These are phyloP conservation scores for Sanghuangporus baumii DNA, from an alignment of 1,284 basidiomycete species.

Conservation along the genomic window DNA sequence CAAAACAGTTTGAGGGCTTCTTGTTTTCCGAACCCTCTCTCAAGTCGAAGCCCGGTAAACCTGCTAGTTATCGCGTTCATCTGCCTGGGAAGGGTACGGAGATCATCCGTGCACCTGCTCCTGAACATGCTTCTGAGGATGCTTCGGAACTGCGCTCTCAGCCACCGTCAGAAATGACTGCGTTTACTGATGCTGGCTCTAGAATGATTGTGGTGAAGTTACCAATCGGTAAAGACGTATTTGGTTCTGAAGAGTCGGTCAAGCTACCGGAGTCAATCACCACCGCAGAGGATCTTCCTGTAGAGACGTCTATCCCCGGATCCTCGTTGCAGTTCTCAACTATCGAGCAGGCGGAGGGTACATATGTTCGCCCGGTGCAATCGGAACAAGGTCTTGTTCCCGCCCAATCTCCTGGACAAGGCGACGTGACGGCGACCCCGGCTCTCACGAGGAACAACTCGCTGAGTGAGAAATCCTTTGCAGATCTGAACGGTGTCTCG, in stretches of 20 bases:
- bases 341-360: neutral
- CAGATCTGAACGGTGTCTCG: conserved; percentile 1
- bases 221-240: conserved; percentile 36
- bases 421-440: conserved; percentile 9
- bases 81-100: conserved; percentile 42
- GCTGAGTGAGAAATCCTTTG: conserved; percentile 13
- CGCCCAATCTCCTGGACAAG: neutral
- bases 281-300: conserved; percentile 30
- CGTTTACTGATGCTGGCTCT: conserved; percentile 23
- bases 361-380: neutral
- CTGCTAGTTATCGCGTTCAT: conserved; percentile 50
- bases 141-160: conserved; percentile 21
- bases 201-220: conserved; percentile 48
- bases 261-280: conserved; percentile 23
- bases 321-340: neutral
- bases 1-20: conserved; percentile 69
- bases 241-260: conserved; percentile 9
- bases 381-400: neutral
- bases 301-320: conserved; percentile 19
- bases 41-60: conserved; percentile 51
- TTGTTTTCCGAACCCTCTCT: conserved; percentile 56
- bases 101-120: conserved; percentile 20
- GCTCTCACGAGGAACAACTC: conserved; percentile 16
- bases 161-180: conserved; percentile 13
- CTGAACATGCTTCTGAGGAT: conserved; percentile 8